phyloP scores from a whole-genome alignment of 1,139 yeast species.

The Candida sojae region DNA sequence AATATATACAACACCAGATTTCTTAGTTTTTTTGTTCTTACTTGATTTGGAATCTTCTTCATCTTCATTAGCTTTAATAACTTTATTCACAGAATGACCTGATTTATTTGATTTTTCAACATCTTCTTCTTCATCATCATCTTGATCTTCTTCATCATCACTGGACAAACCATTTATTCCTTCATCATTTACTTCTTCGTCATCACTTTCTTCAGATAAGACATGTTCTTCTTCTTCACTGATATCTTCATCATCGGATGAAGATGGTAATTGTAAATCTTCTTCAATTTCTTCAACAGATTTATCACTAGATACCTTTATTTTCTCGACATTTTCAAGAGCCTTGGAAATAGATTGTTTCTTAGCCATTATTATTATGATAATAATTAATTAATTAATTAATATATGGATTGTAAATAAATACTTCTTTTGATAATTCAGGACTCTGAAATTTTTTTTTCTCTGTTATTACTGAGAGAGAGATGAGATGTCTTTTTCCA shows the following conservation, averaged over 20 bases:
- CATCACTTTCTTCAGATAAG: slow-evolving; percentile 22
- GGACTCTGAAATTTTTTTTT: neutral
- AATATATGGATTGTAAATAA: neutral
- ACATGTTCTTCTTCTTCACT: slow-evolving; percentile 22
- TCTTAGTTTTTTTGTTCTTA: slow-evolving; percentile 21
- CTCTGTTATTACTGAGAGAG: neutral
- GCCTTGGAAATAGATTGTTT: slow-evolving; percentile 3
- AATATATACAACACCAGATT: slow-evolving; percentile 73
- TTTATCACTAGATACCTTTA: slow-evolving; percentile 15
- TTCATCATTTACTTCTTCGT: slow-evolving; percentile 15
- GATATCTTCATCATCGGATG: slow-evolving; percentile 28
- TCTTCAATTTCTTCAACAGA: slow-evolving; percentile 28
- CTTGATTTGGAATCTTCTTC: slow-evolving; percentile 16
- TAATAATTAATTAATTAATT: neutral
- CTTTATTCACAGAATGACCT: slow-evolving; percentile 31
- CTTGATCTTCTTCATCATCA: slow-evolving; percentile 25
- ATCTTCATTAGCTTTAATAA: slow-evolving; percentile 18
- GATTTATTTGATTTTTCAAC: slow-evolving; percentile 11
- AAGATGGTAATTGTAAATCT: slow-evolving; percentile 33
- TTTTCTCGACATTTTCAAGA: slow-evolving; percentile 1
- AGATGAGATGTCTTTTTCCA: neutral
- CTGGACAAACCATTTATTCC: slow-evolving; percentile 25
- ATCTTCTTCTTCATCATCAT: slow-evolving; percentile 19
- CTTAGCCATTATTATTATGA: neutral
- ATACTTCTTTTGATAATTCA: too few relatives aligned